Evolutionary conservation across 192 early-diverging fungal species (phyloP).

Genomic region (Rhizoclosmatium globosum): DNA sequence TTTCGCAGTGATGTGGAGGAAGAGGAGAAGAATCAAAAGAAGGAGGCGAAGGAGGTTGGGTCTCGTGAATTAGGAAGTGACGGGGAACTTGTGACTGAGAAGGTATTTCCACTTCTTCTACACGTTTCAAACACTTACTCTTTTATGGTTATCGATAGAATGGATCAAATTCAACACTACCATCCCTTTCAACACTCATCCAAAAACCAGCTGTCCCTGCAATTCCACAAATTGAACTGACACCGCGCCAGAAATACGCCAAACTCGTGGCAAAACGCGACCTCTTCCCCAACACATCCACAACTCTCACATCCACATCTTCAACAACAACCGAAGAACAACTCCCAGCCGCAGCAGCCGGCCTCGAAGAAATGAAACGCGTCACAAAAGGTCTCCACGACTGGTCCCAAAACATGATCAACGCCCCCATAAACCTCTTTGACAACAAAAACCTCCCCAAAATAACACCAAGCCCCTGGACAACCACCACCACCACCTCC

Average conservation of each 20-base stretch:
- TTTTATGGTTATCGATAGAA: not conserved
- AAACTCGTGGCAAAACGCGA: not conserved
- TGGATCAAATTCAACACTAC: not conserved
- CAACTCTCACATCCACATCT: not conserved
- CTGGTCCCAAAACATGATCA: conserved; percentile 33
- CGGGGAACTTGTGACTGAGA: not conserved
- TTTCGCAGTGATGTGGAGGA: not conserved
- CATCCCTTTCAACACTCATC: not conserved
- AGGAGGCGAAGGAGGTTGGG: not conserved
- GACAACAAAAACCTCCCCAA: conserved; percentile 13
- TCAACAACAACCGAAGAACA: not conserved
- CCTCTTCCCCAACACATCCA: not conserved
- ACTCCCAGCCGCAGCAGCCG: not conserved
- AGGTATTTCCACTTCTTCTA: not conserved
- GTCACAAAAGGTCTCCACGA: conserved; percentile 34
- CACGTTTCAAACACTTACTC: not conserved
- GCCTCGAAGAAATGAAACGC: conserved; percentile 38
- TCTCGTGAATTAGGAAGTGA: not conserved
- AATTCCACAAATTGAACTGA: not conserved
- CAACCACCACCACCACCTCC: not conserved
- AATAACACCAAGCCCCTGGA: not conserved
- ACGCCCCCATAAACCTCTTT: conserved; percentile 13
- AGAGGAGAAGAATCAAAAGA: not conserved
- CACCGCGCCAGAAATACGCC: conserved; percentile 10
- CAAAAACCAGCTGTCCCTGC: not conserved